A percentile compares a stretch with the other conserved stretches of the same genome.
These are phyloP conservation scores for Tetrapisispora phaffii DNA, from an alignment of 805 yeast genomes.

Conservation along the genomic window DNA sequence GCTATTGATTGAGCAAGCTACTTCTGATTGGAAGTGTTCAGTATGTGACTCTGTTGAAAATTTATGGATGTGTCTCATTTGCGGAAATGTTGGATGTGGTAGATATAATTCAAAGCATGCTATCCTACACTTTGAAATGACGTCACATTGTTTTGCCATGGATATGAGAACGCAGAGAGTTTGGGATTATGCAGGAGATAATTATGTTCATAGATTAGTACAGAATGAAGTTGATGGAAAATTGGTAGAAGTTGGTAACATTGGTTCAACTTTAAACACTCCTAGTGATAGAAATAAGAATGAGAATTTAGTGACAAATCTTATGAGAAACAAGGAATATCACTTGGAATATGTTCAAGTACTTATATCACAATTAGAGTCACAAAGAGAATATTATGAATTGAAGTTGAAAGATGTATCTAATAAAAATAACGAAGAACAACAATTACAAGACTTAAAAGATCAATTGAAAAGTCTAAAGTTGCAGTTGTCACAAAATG, in stretches of 20 bases:
- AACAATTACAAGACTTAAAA: constrained; percentile 10
- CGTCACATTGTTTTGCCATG: constrained; percentile 88
- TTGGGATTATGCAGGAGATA: constrained; percentile 91
- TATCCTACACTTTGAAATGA: constrained; percentile 62
- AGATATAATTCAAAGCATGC: constrained; percentile 82
- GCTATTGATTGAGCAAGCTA: constrained; percentile 22
- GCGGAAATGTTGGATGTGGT: constrained; percentile 91
- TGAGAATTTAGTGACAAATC: constrained; percentile 9
- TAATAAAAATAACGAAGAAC: constrained; percentile 18
- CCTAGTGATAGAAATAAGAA: constrained; percentile 10
- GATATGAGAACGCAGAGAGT: constrained; percentile 75
- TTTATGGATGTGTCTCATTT: constrained; percentile 80
- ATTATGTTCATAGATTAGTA: constrained; percentile 75
- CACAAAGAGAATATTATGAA: constrained; percentile 79
- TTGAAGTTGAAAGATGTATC: constrained; percentile 32
- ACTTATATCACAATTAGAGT: constrained; percentile 68
- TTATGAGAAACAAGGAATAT: constrained; percentile 42
- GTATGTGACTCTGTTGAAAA: constrained; percentile 51
- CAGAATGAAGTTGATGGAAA: constrained; percentile 86
- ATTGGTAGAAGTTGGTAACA: constrained; percentile 59
- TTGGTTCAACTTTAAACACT: neutral
- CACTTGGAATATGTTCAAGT: constrained; percentile 75
- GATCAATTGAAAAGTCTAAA: constrained; percentile 15
- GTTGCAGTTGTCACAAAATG: constrained; percentile 10
- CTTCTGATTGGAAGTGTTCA: constrained; percentile 33